Evolutionary conservation across 1,284 basidiomycete genomes (phyloP).

Genomic region (Cutaneotrichosporon sp.): DNA sequence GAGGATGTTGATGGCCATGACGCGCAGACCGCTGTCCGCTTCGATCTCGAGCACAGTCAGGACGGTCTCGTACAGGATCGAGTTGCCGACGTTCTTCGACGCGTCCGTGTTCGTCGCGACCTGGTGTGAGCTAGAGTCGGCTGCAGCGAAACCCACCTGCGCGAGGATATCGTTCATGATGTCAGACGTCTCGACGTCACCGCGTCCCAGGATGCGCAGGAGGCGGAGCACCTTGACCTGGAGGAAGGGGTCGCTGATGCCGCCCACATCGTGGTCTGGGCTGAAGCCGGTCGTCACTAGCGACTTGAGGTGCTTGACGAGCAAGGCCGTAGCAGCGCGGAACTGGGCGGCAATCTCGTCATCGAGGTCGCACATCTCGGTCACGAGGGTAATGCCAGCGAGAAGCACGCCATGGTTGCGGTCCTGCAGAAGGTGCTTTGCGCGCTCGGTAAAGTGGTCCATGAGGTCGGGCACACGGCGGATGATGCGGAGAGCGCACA

Average conservation of each 20-base stretch:
- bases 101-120: constrained; percentile 99
- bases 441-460: constrained; percentile 86
- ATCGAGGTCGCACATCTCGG: constrained; percentile 88
- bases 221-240: constrained; percentile 97
- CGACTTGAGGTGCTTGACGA: constrained; percentile 93
- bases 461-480: constrained; percentile 95
- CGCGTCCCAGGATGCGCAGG: constrained; percentile 80
- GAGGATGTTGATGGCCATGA: constrained; percentile 99
- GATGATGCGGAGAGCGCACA: constrained; percentile 94
- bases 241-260: constrained; percentile 97
- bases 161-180: constrained; percentile 98
- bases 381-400: constrained; percentile 88
- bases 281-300: constrained; percentile 96
- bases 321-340: constrained; percentile 87
- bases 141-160: constrained; percentile 60
- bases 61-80: constrained; percentile 97
- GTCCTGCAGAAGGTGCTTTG: constrained; percentile 88
- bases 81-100: constrained; percentile 97
- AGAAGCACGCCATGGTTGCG: constrained; percentile 96
- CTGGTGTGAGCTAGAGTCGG: constrained; percentile 50
- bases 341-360: constrained; percentile 75
- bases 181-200: constrained; percentile 83
- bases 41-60: constrained; percentile 97
- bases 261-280: constrained; percentile 98
- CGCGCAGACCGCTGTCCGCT: constrained; percentile 89